These are phyloP conservation scores for Suillus ampliporus DNA, from an alignment of 768 basidiomycete species.

Conservation along the genomic window DNA sequence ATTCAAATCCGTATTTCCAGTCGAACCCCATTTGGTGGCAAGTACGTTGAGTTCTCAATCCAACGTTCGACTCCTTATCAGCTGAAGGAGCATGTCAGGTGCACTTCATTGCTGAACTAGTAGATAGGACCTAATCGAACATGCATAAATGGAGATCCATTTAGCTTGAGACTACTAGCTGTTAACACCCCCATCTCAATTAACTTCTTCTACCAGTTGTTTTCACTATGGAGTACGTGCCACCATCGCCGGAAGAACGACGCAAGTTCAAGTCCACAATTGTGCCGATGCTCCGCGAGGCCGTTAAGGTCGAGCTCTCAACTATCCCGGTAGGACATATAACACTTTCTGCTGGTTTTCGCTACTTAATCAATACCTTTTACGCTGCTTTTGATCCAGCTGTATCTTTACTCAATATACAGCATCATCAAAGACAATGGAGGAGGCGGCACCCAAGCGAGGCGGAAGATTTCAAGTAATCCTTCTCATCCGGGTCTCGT, in stretches of 20 bases:
- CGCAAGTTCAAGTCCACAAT: neutral
- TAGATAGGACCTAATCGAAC: neutral
- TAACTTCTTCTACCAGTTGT: neutral
- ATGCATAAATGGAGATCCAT: neutral
- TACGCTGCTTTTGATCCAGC: neutral
- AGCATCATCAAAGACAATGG: constrained; percentile 6
- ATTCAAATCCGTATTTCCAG: too few relatives aligned
- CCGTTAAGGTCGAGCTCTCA: constrained; percentile 10
- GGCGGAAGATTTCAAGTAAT: constrained; percentile 9
- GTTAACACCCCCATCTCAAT: neutral
- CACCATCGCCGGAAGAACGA: neutral
- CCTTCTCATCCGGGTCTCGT: neutral
- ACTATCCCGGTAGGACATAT: constrained; percentile 10
- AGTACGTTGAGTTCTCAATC: too few relatives aligned
- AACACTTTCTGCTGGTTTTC: neutral
- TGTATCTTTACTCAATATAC: constrained; percentile 16
- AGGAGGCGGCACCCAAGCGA: neutral
- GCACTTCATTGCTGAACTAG: neutral
- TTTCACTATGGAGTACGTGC: neutral
- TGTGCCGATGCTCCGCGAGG: neutral
- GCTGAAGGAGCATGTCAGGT: neutral
- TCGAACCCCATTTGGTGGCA: too few relatives aligned
- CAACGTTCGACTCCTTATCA: too few relatives aligned
- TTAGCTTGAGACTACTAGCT: neutral
- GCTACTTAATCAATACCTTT: neutral